Percentiles rank a stretch among this genome's conserved stretches.
Conservation (phyloP, 139 green algal species). For the Volvox africanus region DNA sequence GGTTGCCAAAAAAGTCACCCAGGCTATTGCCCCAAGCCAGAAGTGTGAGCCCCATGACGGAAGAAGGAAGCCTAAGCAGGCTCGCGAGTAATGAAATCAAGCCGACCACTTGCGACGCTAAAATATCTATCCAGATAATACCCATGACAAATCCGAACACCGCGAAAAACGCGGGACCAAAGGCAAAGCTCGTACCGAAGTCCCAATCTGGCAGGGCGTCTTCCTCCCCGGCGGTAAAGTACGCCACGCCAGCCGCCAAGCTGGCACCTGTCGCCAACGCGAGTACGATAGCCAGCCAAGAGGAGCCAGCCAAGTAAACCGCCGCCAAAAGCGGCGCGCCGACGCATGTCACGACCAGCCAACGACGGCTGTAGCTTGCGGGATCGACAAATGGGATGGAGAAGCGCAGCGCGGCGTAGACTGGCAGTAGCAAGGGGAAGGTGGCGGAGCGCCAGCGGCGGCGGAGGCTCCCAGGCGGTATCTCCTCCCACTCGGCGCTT, state of each 20-base stretch:
- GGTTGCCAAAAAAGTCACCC: constrained; percentile 89
- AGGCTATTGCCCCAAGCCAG: constrained; percentile 92
- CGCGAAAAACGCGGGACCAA: constrained; percentile 72
- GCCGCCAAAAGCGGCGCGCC: constrained; percentile 54
- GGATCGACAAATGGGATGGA: constrained; percentile 68
- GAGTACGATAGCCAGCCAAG: not conserved
- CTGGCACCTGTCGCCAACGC: constrained; percentile 34
- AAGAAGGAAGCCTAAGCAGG: constrained; percentile 69
- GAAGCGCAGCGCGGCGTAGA: constrained; percentile 61
- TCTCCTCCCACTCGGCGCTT: constrained; percentile 65
- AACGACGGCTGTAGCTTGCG: constrained; percentile 70
- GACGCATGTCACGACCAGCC: constrained; percentile 72
- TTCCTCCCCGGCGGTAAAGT: constrained; percentile 38
- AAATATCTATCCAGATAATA: constrained; percentile 85
- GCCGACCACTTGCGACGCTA: constrained; percentile 56
- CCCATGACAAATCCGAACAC: constrained; percentile 82
- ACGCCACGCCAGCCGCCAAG: constrained; percentile 22
- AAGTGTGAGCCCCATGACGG: constrained; percentile 88
- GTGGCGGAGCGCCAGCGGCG: constrained; percentile 39
- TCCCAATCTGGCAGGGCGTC: constrained; percentile 43
- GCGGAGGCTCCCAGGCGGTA: constrained; percentile 37
- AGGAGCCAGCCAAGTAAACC: constrained; percentile 33
- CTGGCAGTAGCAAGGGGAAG: constrained; percentile 61
- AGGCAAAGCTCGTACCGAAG: constrained; percentile 48
- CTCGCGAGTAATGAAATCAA: constrained; percentile 76